Conservation (phyloP, 2,329 filamentous ascomycete species). For the Calonectria leucothoes region DNA sequence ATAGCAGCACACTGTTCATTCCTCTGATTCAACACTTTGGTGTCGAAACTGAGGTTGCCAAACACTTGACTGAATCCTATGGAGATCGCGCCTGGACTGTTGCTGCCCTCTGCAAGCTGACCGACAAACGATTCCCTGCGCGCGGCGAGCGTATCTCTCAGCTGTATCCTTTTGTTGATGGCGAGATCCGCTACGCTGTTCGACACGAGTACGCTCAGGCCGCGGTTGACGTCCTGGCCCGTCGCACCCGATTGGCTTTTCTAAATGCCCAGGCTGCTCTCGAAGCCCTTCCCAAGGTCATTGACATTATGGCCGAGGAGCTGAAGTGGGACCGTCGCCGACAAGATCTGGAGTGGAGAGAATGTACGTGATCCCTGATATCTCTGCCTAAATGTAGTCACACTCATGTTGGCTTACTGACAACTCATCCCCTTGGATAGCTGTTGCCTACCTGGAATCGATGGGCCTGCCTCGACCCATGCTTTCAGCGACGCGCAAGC, state of each 20-base stretch:
- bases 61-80: conserved; percentile 88
- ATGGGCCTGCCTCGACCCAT: conserved; percentile 75
- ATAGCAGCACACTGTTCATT: conserved; percentile 91
- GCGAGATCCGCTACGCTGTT: conserved; percentile 89
- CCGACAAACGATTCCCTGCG: conserved; percentile 83
- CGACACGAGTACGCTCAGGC: conserved; percentile 93
- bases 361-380: conserved; percentile 62
- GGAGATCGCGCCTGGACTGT: conserved; percentile 95
- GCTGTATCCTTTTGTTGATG: conserved; percentile 91
- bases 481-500: conserved; percentile 66
- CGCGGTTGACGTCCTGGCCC: conserved; percentile 86
- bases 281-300: conserved; percentile 84
- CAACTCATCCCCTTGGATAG: conserved; percentile 46
- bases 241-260: conserved; percentile 87
- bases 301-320: conserved; percentile 90
- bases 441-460: conserved; percentile 69
- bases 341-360: conserved; percentile 84
- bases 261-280: conserved; percentile 91
- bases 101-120: conserved; percentile 81
- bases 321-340: conserved; percentile 80
- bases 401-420: conserved; percentile 5
- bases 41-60: conserved; percentile 90
- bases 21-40: conserved; percentile 94
- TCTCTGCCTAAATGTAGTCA: conserved; percentile 12
- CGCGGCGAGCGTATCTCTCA: conserved; percentile 82